Conservation (phyloP, 148 eudicot species). For the Rhododendron williamsianum region DNA sequence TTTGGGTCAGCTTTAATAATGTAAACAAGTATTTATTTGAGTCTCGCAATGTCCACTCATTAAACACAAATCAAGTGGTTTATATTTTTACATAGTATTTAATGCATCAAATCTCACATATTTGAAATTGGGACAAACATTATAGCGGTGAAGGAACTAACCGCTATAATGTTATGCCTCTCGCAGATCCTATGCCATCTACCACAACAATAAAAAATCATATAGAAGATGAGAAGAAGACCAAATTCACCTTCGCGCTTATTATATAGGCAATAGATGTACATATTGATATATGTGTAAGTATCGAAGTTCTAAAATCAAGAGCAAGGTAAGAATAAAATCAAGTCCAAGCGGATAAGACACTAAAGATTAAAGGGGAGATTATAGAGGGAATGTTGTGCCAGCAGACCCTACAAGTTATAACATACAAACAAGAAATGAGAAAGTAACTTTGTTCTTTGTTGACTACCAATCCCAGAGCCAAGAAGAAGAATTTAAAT, state of each 20-base stretch:
- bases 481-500: too few species aligned
- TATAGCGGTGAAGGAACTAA: neutral
- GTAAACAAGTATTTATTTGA: neutral
- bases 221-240: too few species aligned
- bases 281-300: too few species aligned
- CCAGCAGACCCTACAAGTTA: neutral
- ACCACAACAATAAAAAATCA: too few species aligned
- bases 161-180: neutral
- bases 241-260: neutral
- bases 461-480: neutral
- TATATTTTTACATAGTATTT: neutral
- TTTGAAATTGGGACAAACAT: neutral
- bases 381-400: neutral
- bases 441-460: neutral
- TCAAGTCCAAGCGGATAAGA: too few species aligned
- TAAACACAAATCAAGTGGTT: neutral
- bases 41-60: neutral
- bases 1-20: neutral
- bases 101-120: neutral
- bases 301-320: neutral
- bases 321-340: neutral
- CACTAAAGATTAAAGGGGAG: too few species aligned
- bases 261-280: too few species aligned
- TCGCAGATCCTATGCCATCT: neutral
- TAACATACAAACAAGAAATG: neutral